phyloP scores from a whole-genome alignment of 2,329 filamentous ascomycete genomes.

The Colletotrichum plurivorum region DNA sequence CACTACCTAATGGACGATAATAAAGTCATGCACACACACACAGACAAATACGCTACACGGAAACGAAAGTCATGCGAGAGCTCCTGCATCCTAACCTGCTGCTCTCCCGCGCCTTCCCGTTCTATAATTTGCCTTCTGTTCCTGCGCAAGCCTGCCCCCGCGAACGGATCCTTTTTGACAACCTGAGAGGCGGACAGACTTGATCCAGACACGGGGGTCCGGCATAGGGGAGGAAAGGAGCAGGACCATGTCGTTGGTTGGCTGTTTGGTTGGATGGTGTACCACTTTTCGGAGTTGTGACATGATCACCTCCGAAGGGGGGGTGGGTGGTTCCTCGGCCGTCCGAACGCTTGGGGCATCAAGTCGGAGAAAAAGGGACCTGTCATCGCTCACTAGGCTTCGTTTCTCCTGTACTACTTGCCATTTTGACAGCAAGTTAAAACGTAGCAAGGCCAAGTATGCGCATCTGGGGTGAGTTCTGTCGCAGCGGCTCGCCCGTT shows the following conservation, averaged over 20 bases:
- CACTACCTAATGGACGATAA: no score
- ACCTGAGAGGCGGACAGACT: no score
- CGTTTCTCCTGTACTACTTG: neutral
- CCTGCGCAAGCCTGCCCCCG: no score
- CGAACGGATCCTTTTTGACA: no score
- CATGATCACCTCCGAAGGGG: slow-evolving; percentile 19
- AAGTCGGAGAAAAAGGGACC: neutral
- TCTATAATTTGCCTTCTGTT: no score
- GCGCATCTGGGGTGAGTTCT: neutral
- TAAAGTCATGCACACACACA: neutral
- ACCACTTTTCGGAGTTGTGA: slow-evolving; percentile 11
- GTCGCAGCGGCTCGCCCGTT: neutral
- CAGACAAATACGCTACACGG: neutral
- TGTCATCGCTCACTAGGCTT: slow-evolving; percentile 10
- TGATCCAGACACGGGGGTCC: no score
- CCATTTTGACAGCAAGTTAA: slow-evolving; percentile 12
- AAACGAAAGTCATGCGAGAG: no score
- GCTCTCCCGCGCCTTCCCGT: no score
- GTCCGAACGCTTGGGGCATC: slow-evolving; percentile 35
- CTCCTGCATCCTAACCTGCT: no score
- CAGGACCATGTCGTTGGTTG: no score
- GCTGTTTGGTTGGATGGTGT: no score
- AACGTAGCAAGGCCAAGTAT: neutral
- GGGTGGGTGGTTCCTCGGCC: slow-evolving; percentile 13
- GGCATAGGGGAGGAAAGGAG: no score